A percentile compares a stretch with the other conserved stretches of the same genome.
Conservation (phyloP, 2,329 filamentous ascomycete species). For the Thermoascus crustaceus region DNA sequence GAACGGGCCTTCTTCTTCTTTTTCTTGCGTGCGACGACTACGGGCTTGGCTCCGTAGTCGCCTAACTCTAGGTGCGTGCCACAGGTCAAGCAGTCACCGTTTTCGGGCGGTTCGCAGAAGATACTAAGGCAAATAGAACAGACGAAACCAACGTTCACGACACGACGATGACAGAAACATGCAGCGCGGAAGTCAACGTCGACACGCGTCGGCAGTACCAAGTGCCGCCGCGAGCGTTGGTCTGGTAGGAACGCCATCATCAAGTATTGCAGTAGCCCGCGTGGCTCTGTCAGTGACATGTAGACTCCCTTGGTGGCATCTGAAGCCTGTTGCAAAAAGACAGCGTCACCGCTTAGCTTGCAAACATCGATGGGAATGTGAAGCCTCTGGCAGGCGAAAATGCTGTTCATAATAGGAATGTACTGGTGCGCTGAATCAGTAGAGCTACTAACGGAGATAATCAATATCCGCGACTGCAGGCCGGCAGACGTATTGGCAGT, state of each 20-base stretch:
- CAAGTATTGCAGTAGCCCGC: conserved; percentile 78
- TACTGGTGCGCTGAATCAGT: conserved; percentile 83
- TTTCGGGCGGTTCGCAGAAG: conserved; percentile 62
- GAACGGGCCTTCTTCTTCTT: conserved; percentile 64
- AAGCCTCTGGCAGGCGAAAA: conserved; percentile 86
- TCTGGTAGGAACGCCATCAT: conserved; percentile 91
- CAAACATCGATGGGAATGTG: conserved; percentile 88
- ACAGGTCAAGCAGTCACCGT: conserved; percentile 71
- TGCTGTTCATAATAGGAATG: conserved; percentile 96
- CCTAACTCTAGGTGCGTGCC: conserved; percentile 71
- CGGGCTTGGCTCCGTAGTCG: conserved; percentile 65
- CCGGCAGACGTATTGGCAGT: conserved; percentile 33
- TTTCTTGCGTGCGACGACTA: conserved; percentile 63
- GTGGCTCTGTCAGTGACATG: conserved; percentile 53
- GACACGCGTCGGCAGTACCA: conserved; percentile 73
- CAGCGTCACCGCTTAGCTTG: conserved; percentile 74
- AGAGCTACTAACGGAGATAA: conserved; percentile 83
- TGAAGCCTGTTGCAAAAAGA: conserved; percentile 87
- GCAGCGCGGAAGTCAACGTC: conserved; percentile 95
- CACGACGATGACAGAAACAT: conserved; percentile 88
- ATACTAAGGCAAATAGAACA: conserved; percentile 96
- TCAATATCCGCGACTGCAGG: conserved; percentile 74
- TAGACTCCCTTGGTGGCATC: conserved; percentile 65
- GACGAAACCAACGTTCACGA: conserved; percentile 88
- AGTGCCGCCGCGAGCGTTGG: conserved; percentile 51